Conservation (phyloP, 441 rosid species). For the Bocquillonia castaneifolia region DNA sequence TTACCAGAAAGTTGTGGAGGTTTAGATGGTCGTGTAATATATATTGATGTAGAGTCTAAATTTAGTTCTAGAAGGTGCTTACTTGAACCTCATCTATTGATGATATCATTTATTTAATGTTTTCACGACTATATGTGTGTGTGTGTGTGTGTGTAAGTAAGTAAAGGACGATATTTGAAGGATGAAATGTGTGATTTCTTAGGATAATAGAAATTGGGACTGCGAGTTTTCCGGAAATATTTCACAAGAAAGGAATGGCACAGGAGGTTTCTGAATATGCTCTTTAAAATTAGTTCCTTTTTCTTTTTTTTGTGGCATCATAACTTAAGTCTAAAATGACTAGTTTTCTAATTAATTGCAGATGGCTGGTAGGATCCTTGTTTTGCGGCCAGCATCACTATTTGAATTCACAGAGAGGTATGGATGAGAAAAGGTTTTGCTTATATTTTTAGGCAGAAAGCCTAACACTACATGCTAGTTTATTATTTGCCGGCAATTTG, state of each 20-base stretch:
- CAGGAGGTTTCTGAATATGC: slow-evolving; percentile 47
- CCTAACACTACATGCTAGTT: not conserved
- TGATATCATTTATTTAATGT: not conserved
- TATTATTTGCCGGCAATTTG: too few species aligned
- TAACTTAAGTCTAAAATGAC: not conserved
- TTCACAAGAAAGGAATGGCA: slow-evolving; percentile 64
- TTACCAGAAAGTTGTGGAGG: slow-evolving; percentile 67
- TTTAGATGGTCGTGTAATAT: slow-evolving; percentile 69
- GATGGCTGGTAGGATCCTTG: slow-evolving; percentile 92
- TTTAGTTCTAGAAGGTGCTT: slow-evolving; percentile 75
- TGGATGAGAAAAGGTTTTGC: slow-evolving; percentile 18
- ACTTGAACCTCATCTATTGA: not conserved
- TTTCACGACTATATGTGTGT: too few species aligned
- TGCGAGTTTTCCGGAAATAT: slow-evolving; percentile 71
- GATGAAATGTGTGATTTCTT: slow-evolving; percentile 13
- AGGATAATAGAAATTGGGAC: slow-evolving; percentile 87
- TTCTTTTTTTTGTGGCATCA: slow-evolving; percentile 13
- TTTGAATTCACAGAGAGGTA: slow-evolving; percentile 76
- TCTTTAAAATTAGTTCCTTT: slow-evolving; percentile 15
- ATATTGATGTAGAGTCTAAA: slow-evolving; percentile 77
- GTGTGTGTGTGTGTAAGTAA: too few species aligned
- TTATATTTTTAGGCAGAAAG: slow-evolving; percentile 4
- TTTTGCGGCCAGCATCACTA: slow-evolving; percentile 66
- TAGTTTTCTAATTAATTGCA: slow-evolving; percentile 24
- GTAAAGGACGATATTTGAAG: not conserved